phyloP scores from a whole-genome alignment of 1,284 basidiomycete species.

The Thecaphora frezii region DNA sequence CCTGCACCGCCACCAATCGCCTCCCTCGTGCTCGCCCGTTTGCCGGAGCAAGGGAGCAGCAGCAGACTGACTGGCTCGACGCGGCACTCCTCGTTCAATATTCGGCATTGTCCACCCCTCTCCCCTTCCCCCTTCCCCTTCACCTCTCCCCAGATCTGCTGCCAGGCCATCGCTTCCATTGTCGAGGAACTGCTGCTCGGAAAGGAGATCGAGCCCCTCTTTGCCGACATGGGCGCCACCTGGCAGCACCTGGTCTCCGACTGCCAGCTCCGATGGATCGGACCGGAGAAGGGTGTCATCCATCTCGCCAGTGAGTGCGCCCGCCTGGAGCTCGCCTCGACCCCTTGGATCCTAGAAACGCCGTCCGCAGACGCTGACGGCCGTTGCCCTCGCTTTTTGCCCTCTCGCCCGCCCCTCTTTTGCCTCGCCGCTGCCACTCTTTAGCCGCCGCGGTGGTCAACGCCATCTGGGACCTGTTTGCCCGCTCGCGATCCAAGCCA shows the following conservation, averaged over 20 bases:
- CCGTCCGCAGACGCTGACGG: too few species aligned
- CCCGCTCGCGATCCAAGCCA: slow-evolving; percentile 73
- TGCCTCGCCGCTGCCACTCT: too few species aligned
- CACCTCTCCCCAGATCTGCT: slow-evolving; percentile 60
- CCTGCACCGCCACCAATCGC: too few species aligned
- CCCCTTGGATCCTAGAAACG: too few species aligned
- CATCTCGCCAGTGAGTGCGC: slow-evolving; percentile 69
- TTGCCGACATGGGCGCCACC: slow-evolving; percentile 71
- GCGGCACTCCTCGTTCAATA: too few species aligned
- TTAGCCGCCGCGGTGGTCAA: slow-evolving; percentile 73
- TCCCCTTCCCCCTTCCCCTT: not conserved
- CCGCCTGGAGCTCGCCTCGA: too few species aligned
- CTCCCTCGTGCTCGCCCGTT: too few species aligned
- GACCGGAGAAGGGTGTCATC: slow-evolving; percentile 83
- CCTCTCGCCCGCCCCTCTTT: too few species aligned
- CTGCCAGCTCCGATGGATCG: slow-evolving; percentile 59
- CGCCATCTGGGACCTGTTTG: slow-evolving; percentile 70
- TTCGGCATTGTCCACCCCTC: not conserved
- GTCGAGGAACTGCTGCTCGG: slow-evolving; percentile 75
- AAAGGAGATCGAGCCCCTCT: slow-evolving; percentile 79
- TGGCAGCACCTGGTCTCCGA: slow-evolving; percentile 40
- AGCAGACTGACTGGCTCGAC: too few species aligned
- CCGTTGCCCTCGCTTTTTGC: too few species aligned
- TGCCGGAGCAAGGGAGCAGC: not conserved
- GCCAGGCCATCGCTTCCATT: slow-evolving; percentile 36